A percentile compares a stretch with the other conserved stretches of the same genome.
Evolutionary conservation across 352 stramenopile species (phyloP).

Genomic region (Albugo laibachii): DNA sequence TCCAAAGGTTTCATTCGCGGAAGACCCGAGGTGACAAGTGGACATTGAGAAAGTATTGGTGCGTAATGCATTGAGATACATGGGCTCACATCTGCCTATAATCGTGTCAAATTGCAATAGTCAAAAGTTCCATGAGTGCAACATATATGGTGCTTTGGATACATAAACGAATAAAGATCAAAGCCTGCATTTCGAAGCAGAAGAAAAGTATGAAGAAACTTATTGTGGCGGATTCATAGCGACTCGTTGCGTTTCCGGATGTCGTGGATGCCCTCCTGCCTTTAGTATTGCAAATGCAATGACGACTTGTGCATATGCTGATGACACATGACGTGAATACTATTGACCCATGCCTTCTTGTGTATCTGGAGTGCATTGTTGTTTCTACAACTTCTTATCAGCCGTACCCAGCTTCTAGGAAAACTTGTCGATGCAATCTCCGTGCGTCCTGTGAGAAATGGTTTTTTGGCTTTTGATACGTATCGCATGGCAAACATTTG

Average conservation of each 20-base stretch:
- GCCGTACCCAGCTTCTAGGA: too few species aligned
- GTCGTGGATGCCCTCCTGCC: conserved; percentile 76
- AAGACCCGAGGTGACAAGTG: conserved; percentile 48
- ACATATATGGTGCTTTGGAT: conserved; percentile 9
- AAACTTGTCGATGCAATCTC: too few species aligned
- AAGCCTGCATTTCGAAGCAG: conserved; percentile 73
- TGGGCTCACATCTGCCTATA: not conserved
- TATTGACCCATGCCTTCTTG: conserved; percentile 86
- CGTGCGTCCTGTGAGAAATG: too few species aligned
- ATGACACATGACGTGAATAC: conserved; percentile 97
- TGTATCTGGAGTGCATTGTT: conserved; percentile 94
- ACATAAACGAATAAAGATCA: conserved; percentile 18
- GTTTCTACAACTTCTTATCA: too few species aligned
- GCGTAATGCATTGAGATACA: not conserved
- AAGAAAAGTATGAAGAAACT: conserved; percentile 86
- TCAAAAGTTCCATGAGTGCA: conserved; percentile 5
- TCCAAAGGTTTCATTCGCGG: conserved; percentile 55
- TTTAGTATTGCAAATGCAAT: not conserved
- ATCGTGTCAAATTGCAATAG: conserved; percentile 11
- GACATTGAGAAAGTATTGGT: not conserved
- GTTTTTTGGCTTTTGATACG: too few species aligned
- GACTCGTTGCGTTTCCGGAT: conserved; percentile 80
- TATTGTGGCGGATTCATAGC: conserved; percentile 92
- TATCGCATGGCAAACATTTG: too few species aligned
- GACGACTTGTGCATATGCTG: conserved; percentile 4